phyloP scores from a whole-genome alignment of 257 asterid genomes.

The Galeopsis tetrahit region DNA sequence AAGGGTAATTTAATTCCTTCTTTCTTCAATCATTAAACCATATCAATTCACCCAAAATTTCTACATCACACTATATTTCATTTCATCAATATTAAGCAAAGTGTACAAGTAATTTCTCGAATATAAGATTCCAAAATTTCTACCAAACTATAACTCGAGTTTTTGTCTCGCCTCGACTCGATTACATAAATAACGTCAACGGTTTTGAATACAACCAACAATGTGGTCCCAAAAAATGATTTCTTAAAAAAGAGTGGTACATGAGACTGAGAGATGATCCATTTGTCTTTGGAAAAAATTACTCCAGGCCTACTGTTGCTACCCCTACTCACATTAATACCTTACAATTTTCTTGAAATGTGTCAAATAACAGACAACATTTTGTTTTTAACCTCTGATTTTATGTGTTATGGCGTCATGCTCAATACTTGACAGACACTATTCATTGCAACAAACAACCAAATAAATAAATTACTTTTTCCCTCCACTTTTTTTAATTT shows the following conservation, averaged over 20 bases:
- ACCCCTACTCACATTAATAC: slow-evolving; percentile 4
- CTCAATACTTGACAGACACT: background rate
- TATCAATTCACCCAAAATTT: background rate
- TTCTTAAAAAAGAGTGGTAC: slow-evolving; percentile 1
- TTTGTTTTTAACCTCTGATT: background rate
- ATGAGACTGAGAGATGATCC: slow-evolving; percentile 37
- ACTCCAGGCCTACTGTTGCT: slow-evolving; percentile 25
- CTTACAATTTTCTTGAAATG: background rate
- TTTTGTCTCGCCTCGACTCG: background rate
- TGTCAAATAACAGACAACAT: background rate
- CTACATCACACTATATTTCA: background rate
- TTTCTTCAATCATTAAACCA: slow-evolving; percentile 7
- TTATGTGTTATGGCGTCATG: background rate
- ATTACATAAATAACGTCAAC: background rate
- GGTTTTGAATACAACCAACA: background rate
- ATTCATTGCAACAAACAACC: background rate
- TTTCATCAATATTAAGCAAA: no score
- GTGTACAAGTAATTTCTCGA: no score
- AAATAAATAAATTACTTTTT: background rate
- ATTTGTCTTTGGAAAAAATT: slow-evolving; percentile 2
- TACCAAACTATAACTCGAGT: no score
- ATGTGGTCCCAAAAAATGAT: slow-evolving; percentile 38
- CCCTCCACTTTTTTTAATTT: slow-evolving; percentile 29
- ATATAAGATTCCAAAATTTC: background rate
- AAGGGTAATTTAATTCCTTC: slow-evolving; percentile 8